These are phyloP conservation scores for Flagelloscypha sp. DNA, from an alignment of 768 basidiomycete genomes.

Conservation along the genomic window DNA sequence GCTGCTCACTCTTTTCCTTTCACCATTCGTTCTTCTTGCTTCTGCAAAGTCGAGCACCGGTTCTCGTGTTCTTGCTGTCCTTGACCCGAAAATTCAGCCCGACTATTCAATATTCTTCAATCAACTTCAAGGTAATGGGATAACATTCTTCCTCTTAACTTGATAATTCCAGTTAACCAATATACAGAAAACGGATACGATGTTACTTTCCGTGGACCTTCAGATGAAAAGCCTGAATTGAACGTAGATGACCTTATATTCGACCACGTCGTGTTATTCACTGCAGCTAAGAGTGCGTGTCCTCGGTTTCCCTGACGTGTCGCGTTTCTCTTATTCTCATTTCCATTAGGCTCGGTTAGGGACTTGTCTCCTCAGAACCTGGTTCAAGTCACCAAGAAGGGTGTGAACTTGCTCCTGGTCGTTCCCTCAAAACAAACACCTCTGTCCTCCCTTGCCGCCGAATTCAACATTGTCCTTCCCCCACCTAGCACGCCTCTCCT, in stretches of 20 bases:
- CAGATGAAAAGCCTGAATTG: slow-evolving; percentile 58
- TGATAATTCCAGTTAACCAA: slow-evolving; percentile 5
- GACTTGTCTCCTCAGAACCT: slow-evolving; percentile 82
- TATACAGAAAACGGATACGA: slow-evolving; percentile 70
- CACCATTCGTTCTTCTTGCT: slow-evolving; percentile 17
- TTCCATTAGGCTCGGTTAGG: slow-evolving; percentile 46
- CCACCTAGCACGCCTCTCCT: slow-evolving; percentile 77
- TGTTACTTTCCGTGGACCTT: slow-evolving; percentile 80
- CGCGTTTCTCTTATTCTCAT: slow-evolving; percentile 6
- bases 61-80: slow-evolving; percentile 74
- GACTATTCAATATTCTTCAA: slow-evolving; percentile 81
- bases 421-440: slow-evolving; percentile 71
- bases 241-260: slow-evolving; percentile 68
- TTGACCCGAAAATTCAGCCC: slow-evolving; percentile 64
- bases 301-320: not conserved
- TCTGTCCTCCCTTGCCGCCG: slow-evolving; percentile 70
- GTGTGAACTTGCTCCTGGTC: slow-evolving; percentile 78
- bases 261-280: slow-evolving; percentile 80
- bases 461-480: slow-evolving; percentile 86
- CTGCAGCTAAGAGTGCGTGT: slow-evolving; percentile 76
- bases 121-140: slow-evolving; percentile 57
- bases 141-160: not conserved
- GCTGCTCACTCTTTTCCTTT: slow-evolving; percentile 18
- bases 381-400: slow-evolving; percentile 55
- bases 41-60: slow-evolving; percentile 80